phyloP scores from a whole-genome alignment of 257 asterid species.

The Leonotis leonurus region DNA sequence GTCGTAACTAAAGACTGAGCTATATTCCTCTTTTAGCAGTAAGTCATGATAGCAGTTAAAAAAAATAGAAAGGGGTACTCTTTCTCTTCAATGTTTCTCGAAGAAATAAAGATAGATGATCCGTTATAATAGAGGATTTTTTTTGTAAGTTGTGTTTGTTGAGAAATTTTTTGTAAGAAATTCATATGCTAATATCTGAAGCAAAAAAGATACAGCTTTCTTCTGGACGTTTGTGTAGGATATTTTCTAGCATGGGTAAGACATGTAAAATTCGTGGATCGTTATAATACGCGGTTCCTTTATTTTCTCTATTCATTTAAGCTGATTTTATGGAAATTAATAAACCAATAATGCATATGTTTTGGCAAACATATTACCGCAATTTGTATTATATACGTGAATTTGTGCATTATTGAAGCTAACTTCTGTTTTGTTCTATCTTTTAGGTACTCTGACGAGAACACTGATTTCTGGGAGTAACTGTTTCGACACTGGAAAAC shows the following conservation, averaged over 20 bases:
- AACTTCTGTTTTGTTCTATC: background rate
- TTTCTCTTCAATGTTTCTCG: background rate
- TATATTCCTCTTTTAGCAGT: background rate
- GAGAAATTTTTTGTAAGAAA: background rate
- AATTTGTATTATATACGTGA: slow-evolving; percentile 24
- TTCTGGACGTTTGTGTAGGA: background rate
- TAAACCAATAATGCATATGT: background rate
- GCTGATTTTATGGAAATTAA: background rate
- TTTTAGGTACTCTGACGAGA: slow-evolving; percentile 73
- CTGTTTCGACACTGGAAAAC: background rate
- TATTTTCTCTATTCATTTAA: background rate
- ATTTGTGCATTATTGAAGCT: background rate
- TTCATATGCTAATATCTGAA: background rate
- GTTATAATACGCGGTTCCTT: background rate
- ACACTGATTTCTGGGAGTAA: background rate
- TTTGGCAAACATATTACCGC: background rate
- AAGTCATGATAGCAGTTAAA: background rate
- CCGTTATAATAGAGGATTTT: background rate
- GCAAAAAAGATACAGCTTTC: background rate
- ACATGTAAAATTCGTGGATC: background rate
- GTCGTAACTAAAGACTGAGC: background rate
- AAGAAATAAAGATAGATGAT: background rate
- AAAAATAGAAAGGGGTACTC: background rate
- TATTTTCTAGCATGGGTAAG: background rate
- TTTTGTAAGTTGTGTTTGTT: background rate